A percentile compares a stretch with the other conserved stretches of the same genome.
phyloP scores from a whole-genome alignment of 495 filamentous ascomycete species.

The Penicillium egyptiacum region DNA sequence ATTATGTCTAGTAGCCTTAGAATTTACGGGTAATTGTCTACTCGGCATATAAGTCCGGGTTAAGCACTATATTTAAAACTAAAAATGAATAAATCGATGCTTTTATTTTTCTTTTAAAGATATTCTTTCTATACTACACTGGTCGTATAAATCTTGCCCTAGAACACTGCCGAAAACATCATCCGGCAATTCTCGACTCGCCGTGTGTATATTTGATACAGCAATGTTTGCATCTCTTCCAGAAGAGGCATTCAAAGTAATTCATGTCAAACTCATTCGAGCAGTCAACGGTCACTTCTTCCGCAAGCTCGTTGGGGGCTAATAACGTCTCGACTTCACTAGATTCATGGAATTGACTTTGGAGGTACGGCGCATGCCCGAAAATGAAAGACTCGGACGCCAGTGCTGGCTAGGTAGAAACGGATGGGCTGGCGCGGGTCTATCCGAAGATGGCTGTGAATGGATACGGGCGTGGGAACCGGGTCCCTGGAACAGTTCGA shows the following conservation, averaged over 20 bases:
- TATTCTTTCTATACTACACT: too few relatives aligned
- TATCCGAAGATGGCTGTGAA: not conserved
- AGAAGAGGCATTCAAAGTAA: constrained; percentile 3
- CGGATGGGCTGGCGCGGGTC: not conserved
- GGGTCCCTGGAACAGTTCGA: not conserved
- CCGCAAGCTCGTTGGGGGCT: constrained; percentile 5
- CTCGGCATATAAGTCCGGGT: too few relatives aligned
- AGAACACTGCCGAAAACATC: constrained; percentile 1
- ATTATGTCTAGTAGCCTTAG: too few relatives aligned
- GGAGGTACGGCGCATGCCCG: not conserved
- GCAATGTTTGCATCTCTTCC: constrained; percentile 4
- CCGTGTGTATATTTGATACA: constrained; percentile 3
- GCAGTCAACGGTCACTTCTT: constrained; percentile 5
- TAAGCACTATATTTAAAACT: too few relatives aligned
- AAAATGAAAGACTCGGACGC: not conserved
- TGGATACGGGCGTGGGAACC: not conserved
- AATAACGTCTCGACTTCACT: constrained; percentile 4
- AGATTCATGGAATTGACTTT: not conserved
- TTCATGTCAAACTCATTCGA: constrained; percentile 2
- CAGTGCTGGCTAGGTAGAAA: constrained; percentile 2
- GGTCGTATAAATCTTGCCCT: constrained; percentile 1
- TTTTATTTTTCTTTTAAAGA: too few relatives aligned
- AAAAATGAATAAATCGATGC: too few relatives aligned
- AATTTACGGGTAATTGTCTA: too few relatives aligned
- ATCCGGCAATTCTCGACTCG: constrained; percentile 6